Evolutionary conservation across 1,284 basidiomycete genomes (phyloP).

Genomic region (Trichosporon sp.): DNA sequence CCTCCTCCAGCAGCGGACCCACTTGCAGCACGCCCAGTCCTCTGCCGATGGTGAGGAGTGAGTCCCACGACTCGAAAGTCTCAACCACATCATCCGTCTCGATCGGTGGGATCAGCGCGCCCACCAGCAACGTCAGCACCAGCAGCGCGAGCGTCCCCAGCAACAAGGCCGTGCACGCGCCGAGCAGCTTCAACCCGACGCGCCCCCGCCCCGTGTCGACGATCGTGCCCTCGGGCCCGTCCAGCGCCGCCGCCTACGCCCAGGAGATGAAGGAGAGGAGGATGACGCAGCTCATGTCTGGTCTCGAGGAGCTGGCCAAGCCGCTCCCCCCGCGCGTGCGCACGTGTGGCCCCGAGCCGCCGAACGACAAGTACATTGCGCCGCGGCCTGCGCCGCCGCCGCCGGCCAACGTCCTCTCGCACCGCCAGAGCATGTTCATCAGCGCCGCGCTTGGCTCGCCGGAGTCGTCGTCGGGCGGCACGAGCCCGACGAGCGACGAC

Average conservation of each 20-base stretch:
- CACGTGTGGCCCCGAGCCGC: neutral
- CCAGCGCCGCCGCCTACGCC: constrained; percentile 2
- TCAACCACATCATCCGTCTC: neutral
- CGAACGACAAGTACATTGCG: constrained; percentile 8
- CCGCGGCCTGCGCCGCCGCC: constrained; percentile 17
- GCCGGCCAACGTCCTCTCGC: constrained; percentile 6
- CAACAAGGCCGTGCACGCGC: constrained; percentile 2
- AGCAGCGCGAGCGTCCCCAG: neutral
- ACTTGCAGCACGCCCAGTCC: neutral
- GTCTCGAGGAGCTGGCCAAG: neutral
- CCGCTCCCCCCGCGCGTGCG: neutral
- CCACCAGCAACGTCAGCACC: neutral
- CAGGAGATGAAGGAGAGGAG: constrained; percentile 5
- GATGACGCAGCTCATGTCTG: neutral
- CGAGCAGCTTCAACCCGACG: neutral
- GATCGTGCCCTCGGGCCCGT: neutral
- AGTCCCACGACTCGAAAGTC: neutral
- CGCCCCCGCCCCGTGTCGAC: constrained; percentile 4
- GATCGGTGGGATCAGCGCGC: neutral
- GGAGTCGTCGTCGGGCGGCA: neutral
- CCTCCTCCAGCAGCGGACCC: neutral
- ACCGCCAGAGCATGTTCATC: constrained; percentile 3
- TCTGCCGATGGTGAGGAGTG: neutral
- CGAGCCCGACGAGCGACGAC: neutral
- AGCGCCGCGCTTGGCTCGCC: neutral